Conservation (phyloP, 2,329 filamentous ascomycete species). For the Madurella fahalii region DNA sequence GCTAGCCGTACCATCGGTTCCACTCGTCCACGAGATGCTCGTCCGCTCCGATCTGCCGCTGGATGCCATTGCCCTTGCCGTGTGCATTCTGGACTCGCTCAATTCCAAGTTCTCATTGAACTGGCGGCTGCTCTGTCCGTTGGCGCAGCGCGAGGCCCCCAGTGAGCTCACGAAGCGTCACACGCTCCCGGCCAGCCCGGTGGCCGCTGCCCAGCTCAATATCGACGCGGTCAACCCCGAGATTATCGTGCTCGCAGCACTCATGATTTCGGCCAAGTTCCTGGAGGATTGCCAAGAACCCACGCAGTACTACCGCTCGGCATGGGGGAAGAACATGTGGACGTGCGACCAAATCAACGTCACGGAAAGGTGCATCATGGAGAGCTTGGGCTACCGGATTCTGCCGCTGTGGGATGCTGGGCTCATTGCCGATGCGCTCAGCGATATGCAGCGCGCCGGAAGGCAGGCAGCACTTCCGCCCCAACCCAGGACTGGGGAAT, state of each 20-base stretch:
- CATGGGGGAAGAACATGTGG: conserved; percentile 56
- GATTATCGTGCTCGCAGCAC: conserved; percentile 57
- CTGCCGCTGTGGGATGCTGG: conserved; percentile 55
- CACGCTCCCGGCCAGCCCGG: conserved; percentile 21
- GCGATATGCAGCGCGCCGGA: conserved; percentile 60
- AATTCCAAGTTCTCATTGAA: conserved; percentile 58
- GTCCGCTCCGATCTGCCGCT: conserved; percentile 54
- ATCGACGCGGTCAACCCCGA: conserved; percentile 61
- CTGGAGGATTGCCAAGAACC: conserved; percentile 55
- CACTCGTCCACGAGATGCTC: conserved; percentile 58
- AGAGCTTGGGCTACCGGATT: conserved; percentile 60
- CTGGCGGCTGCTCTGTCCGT: conserved; percentile 58
- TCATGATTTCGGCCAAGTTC: conserved; percentile 64
- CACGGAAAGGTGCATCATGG: conserved; percentile 61
- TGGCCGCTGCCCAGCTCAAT: conserved; percentile 39
- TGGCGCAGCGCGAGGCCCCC: conserved; percentile 32
- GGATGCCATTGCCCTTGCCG: conserved; percentile 60
- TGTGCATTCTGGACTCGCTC: conserved; percentile 63
- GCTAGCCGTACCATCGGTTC: conserved; percentile 53
- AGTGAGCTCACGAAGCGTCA: conserved; percentile 27
- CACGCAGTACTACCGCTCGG: conserved; percentile 49
- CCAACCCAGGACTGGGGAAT: conserved; percentile 18
- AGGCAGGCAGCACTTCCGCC: conserved; percentile 20
- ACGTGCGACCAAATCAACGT: conserved; percentile 58
- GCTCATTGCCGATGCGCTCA: conserved; percentile 55